These are phyloP conservation scores for Metschnikowia vanudenii DNA, from an alignment of 805 yeast genomes.

Conservation along the genomic window DNA sequence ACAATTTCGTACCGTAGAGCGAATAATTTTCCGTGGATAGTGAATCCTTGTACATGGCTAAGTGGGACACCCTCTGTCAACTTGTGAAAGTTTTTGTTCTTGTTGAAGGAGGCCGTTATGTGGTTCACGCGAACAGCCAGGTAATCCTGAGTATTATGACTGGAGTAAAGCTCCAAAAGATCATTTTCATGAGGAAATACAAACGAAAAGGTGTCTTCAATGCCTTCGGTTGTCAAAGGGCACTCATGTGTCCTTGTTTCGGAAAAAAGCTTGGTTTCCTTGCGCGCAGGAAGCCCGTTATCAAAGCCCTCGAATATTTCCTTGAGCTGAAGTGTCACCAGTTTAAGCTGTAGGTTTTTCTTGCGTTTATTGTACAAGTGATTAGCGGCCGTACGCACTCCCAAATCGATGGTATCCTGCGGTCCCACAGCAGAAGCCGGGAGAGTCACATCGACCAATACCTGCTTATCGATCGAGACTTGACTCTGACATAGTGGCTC, in stretches of 20 bases:
- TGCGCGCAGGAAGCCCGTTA: conserved; percentile 48
- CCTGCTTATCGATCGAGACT: conserved; percentile 48
- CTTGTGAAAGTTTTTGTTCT: conserved; percentile 24
- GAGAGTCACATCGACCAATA: conserved; percentile 44
- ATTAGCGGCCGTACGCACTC: conserved; percentile 43
- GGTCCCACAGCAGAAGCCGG: conserved; percentile 61
- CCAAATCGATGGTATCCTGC: conserved; percentile 45
- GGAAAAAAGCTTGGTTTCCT: conserved; percentile 42
- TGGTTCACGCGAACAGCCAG: conserved; percentile 10
- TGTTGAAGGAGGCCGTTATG: conserved; percentile 20
- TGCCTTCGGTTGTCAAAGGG: conserved; percentile 29
- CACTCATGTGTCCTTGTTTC: conserved; percentile 27
- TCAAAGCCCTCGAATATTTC: conserved; percentile 56
- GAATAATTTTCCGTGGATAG: conserved; percentile 50
- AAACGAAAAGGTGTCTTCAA: conserved; percentile 24
- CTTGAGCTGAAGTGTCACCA: conserved; percentile 46
- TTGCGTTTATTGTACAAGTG: conserved; percentile 28
- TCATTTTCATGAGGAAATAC: conserved; percentile 38
- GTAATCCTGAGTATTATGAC: neutral
- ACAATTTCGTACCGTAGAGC: conserved; percentile 51
- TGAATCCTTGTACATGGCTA: conserved; percentile 50
- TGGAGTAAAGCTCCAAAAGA: conserved; percentile 27
- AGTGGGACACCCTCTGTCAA: conserved; percentile 40
- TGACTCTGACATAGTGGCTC: conserved; percentile 48
- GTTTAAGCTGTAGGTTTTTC: conserved; percentile 40